phyloP scores from a whole-genome alignment of 2,329 filamentous ascomycete genomes.

The Hysterium pulicare region DNA sequence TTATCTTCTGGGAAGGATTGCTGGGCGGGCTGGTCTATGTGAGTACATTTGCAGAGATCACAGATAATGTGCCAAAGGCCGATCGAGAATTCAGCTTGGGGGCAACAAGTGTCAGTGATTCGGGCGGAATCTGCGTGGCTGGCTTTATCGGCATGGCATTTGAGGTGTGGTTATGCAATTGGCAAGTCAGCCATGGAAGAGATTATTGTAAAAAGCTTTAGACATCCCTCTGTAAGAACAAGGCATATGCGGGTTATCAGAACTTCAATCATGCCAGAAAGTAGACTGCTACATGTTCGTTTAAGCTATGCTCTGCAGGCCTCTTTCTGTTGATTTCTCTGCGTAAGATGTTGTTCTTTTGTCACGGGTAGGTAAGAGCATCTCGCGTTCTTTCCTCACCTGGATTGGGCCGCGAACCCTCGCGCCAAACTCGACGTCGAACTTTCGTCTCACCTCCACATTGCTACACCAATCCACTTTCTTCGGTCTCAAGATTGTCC shows the following conservation, averaged over 20 bases:
- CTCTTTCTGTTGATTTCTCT: no score
- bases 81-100: constrained; percentile 90
- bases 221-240: not conserved
- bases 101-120: constrained; percentile 89
- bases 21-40: constrained; percentile 92
- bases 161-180: constrained; percentile 77
- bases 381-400: no score
- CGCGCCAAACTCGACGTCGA: no score
- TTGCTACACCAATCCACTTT: no score
- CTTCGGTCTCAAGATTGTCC: no score
- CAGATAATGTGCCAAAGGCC: constrained; percentile 70
- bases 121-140: constrained; percentile 83
- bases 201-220: constrained; percentile 49
- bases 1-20: constrained; percentile 93
- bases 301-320: no score
- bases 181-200: constrained; percentile 77
- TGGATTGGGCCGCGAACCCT: no score
- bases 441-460: no score
- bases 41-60: constrained; percentile 92
- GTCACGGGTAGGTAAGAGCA: no score
- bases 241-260: not conserved
- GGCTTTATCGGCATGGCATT: constrained; percentile 79
- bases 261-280: not conserved
- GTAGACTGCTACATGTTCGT: not conserved
- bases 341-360: no score